Conservation (phyloP, 345 rosid species). For the Cardamine occulta region DNA sequence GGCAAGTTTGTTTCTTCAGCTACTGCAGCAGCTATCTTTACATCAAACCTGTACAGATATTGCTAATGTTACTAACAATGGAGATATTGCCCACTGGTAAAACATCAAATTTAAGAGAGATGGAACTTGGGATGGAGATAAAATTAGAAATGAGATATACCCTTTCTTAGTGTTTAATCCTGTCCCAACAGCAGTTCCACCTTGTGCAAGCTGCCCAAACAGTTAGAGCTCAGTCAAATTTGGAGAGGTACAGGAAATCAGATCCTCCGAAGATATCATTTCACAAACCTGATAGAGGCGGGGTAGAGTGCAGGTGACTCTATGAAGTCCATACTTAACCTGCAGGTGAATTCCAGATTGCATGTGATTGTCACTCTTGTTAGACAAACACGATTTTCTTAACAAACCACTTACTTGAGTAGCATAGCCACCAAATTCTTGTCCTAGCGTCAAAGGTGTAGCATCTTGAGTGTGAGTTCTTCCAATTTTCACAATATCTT, state of each 20-base stretch:
- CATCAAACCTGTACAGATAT: constrained; percentile 72
- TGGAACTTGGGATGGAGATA: constrained; percentile 4
- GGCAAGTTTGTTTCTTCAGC: constrained; percentile 92
- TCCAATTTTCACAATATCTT: constrained; percentile 93
- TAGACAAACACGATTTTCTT: not conserved
- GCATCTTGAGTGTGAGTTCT: constrained; percentile 99
- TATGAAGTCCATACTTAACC: constrained; percentile 89
- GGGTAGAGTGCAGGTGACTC: constrained; percentile 75
- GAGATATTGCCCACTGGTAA: constrained; percentile 8
- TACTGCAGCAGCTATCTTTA: constrained; percentile 86
- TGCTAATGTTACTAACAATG: constrained; percentile 18
- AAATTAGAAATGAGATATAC: constrained; percentile 49
- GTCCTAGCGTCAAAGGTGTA: constrained; percentile 96
- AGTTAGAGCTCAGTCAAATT: constrained; percentile 45
- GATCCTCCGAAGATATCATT: constrained; percentile 23
- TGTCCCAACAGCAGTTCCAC: constrained; percentile 99
- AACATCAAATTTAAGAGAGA: constrained; percentile 2
- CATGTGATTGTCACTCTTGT: constrained; percentile 16
- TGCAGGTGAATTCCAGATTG: constrained; percentile 31
- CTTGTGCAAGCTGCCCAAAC: constrained; percentile 91
- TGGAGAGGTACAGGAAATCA: constrained; percentile 18
- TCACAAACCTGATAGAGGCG: constrained; percentile 81
- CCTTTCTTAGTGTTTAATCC: constrained; percentile 97
- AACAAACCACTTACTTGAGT: constrained; percentile 66
- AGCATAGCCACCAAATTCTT: constrained; percentile 96